A percentile compares a stretch with the other conserved stretches of the same genome.
Conservation (phyloP, 2,329 filamentous ascomycete species). For the Venturia pyrina region DNA sequence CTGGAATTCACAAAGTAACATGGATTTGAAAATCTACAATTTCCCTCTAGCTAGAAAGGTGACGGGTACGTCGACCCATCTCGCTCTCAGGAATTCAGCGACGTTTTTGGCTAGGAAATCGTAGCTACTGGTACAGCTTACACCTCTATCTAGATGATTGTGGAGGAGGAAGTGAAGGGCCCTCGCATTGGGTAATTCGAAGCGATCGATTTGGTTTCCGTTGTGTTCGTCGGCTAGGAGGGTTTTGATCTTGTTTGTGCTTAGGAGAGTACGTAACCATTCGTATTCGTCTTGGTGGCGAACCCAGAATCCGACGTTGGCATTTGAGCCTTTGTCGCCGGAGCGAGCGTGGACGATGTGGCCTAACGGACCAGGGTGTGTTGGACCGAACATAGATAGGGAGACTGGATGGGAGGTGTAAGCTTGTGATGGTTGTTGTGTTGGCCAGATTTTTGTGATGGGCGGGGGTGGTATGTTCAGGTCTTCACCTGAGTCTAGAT, state of each 20-base stretch:
- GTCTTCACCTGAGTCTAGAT: constrained; percentile 21
- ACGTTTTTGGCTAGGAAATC: constrained; percentile 18
- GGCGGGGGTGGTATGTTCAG: constrained; percentile 25
- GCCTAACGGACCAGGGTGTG: constrained; percentile 13
- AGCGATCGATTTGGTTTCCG: constrained; percentile 18
- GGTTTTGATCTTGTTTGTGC: constrained; percentile 19
- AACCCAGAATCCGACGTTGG: constrained; percentile 29
- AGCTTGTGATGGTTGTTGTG: constrained; percentile 25
- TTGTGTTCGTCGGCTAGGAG: constrained; percentile 23
- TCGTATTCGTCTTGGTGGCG: constrained; percentile 24
- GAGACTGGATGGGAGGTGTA: constrained; percentile 4
- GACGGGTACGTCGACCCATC: constrained; percentile 16
- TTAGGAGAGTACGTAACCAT: constrained; percentile 24
- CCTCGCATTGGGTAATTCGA: constrained; percentile 23
- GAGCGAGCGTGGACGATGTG: constrained; percentile 14
- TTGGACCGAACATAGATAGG: constrained; percentile 11
- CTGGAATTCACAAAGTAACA: too few species aligned
- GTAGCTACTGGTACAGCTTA: constrained; percentile 15
- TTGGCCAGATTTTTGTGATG: constrained; percentile 22
- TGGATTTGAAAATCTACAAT: neutral
- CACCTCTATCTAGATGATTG: constrained; percentile 26
- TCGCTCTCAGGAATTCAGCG: constrained; percentile 16
- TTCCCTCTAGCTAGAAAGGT: constrained; percentile 10
- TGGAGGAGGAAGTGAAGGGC: constrained; percentile 30
- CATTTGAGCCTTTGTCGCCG: constrained; percentile 27